These are phyloP conservation scores for Gynandropsis gynandra DNA, from an alignment of 345 rosid species.

Conservation along the genomic window DNA sequence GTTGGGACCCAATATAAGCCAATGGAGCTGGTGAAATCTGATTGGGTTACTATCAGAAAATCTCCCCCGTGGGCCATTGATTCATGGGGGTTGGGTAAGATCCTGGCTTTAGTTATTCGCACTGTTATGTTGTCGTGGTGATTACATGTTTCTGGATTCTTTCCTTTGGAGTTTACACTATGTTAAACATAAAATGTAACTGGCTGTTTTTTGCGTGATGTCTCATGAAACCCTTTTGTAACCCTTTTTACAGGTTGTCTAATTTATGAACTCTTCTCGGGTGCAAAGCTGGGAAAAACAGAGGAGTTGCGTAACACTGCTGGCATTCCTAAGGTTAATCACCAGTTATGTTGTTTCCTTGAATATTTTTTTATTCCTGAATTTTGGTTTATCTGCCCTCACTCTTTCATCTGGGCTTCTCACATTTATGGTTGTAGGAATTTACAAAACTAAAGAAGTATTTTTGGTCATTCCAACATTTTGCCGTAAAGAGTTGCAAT, in stretches of 20 bases:
- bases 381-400: background rate
- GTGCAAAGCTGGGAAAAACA: conserved; percentile 70
- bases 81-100: conserved; percentile 97
- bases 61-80: conserved; percentile 98
- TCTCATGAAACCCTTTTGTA: background rate
- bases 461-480: conserved; percentile 8
- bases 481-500: conserved; percentile 13
- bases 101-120: conserved; percentile 4
- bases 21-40: conserved; percentile 82
- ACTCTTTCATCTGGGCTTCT: background rate
- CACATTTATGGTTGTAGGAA: conserved; percentile 1
- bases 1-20: conserved; percentile 93
- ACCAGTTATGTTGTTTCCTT: conserved; percentile 1
- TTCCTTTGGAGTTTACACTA: background rate
- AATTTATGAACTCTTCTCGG: conserved; percentile 89
- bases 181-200: background rate
- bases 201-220: conserved; percentile 9
- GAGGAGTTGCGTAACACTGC: conserved; percentile 90
- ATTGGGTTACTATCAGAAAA: conserved; percentile 82
- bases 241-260: conserved; percentile 61
- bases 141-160: conserved; percentile 1
- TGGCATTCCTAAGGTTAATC: conserved; percentile 84
- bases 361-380: conserved; percentile 14
- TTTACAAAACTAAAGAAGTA: conserved; percentile 2
- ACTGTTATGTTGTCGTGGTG: background rate